Evolutionary conservation across 2,329 filamentous ascomycete species (phyloP).

Genomic region (Ceratocystis variospora): DNA sequence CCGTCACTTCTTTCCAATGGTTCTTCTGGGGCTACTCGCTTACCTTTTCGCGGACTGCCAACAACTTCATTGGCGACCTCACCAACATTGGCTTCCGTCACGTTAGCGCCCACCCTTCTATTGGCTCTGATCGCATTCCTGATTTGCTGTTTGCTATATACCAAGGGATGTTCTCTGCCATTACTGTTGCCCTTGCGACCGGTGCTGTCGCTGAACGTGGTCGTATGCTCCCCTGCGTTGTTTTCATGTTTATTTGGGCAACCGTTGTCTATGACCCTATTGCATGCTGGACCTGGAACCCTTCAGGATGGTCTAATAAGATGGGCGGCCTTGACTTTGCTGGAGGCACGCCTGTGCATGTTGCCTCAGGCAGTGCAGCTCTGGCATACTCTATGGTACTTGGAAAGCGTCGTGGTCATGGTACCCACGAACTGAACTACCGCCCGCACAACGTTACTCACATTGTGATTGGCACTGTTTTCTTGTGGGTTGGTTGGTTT

Average conservation of each 20-base stretch:
- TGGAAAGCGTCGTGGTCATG: conserved; percentile 70
- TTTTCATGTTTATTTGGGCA: conserved; percentile 90
- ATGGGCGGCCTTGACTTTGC: conserved; percentile 80
- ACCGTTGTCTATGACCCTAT: conserved; percentile 86
- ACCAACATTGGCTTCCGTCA: conserved; percentile 66
- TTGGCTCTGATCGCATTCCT: conserved; percentile 59
- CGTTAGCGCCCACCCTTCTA: conserved; percentile 61
- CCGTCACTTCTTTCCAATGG: conserved; percentile 80
- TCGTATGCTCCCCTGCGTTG: conserved; percentile 71
- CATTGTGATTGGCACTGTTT: conserved; percentile 82
- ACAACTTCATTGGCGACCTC: conserved; percentile 63
- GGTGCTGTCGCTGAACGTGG: conserved; percentile 79
- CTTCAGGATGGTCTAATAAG: conserved; percentile 62
- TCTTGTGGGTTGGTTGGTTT: conserved; percentile 93
- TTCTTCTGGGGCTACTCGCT: conserved; percentile 87
- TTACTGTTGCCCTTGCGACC: conserved; percentile 73
- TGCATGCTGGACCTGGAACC: conserved; percentile 91
- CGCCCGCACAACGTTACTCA: conserved; percentile 87
- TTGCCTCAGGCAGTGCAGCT: conserved; percentile 67
- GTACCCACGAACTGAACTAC: conserved; percentile 79
- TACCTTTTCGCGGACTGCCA: conserved; percentile 65
- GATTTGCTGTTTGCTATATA: conserved; percentile 77
- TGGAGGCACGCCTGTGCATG: conserved; percentile 81
- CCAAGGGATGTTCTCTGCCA: conserved; percentile 76
- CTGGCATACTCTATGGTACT: conserved; percentile 86